Conservation (phyloP, 805 yeast genomes). For the Spathaspora hagerdaliae region DNA sequence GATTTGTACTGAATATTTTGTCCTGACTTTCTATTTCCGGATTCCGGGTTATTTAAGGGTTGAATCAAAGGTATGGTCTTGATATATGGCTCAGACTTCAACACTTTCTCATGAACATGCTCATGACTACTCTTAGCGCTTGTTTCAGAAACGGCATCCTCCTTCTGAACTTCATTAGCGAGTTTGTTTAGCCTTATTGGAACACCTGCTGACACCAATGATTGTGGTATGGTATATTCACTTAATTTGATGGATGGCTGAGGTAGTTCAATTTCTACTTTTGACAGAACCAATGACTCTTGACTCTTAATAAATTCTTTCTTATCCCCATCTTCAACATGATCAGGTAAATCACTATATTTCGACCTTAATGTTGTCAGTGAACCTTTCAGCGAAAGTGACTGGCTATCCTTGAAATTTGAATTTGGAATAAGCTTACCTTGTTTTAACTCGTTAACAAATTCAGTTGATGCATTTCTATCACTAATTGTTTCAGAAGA, state of each 20-base stretch:
- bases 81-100: no score
- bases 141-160: no score
- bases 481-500: not conserved
- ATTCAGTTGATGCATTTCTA: not conserved
- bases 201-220: no score
- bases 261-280: not conserved
- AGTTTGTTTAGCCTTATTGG: no score
- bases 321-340: not conserved
- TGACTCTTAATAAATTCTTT: not conserved
- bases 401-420: not conserved
- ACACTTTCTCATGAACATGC: no score
- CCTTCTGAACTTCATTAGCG: no score
- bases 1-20: no score
- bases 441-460: not conserved
- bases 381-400: not conserved
- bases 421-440: not conserved
- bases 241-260: not conserved
- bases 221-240: no score
- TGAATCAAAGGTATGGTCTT: no score
- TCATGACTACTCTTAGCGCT: no score
- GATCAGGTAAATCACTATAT: not conserved
- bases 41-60: no score
- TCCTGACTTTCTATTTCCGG: no score
- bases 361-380: not conserved
- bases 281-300: not conserved